Base-by-base conservation (phyloP, 1,284 basidiomycete species). In the Sanghuangporus sanghuang region DNA sequence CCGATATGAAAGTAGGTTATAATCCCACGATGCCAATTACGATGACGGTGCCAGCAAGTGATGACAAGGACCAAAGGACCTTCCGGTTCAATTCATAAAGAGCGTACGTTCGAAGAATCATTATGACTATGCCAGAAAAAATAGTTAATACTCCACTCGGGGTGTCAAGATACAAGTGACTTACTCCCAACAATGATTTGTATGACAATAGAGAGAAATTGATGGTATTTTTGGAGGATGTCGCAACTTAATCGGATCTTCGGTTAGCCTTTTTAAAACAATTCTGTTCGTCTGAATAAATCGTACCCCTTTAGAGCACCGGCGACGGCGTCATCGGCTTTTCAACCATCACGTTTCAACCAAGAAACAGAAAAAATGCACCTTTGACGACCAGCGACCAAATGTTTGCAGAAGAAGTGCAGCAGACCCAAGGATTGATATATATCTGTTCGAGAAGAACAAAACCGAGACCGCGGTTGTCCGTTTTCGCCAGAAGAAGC, bases 51-150 rank as follows among this genome's bases (percentile, higher is more conserved):
- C 54, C n/a, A 18, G 57, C 64, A 38, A 55, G 36, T 12, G 42
- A 32, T 12, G 39, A 3, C 38, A 66, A 23, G 5, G 42, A 16
- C 11, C 54, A 6, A 6, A 27, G 49, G 38, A 66, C 21, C 18
- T 57, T 63, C 11, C 4, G 32, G 16, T 53, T 56, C 7, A 58
- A 38, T 32, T 63, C 59, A 36, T 63, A 66, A 14, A 66, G 48
- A 18, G 62, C 65, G n/a, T 66, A 66, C 4, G 65, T 66, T 12
- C 65, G 62, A 27, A 66, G 27, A n/a, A 66, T 63, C 35, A 66
- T 23, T 5, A 66, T 57, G 8, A 61, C 65, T 66, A 21, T 49
- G 2, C 27, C 27, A 32, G 21, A 6, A 23, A 49, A 23, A 35
- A 18, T 21, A 21, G 11, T 36, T 48, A 40, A 36, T 16, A 40